phyloP scores from a whole-genome alignment of 305 asterid species.

The Fraxinus paxiana region DNA sequence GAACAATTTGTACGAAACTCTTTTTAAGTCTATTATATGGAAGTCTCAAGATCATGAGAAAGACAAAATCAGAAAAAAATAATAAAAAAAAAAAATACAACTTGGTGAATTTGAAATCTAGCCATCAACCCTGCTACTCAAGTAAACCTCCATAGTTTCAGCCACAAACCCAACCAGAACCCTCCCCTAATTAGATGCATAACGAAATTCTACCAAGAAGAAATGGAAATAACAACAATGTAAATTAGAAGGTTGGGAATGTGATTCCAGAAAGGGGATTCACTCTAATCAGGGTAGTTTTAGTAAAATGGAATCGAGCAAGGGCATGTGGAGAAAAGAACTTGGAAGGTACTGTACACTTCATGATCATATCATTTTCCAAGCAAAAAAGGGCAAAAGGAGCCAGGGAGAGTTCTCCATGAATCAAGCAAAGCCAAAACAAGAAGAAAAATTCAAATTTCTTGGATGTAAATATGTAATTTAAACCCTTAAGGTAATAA shows the following conservation, averaged over 20 bases:
- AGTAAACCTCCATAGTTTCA: background rate
- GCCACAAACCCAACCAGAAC: background rate
- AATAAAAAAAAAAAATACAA: background rate
- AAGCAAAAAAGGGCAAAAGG: background rate
- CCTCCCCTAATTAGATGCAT: background rate
- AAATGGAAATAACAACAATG: background rate
- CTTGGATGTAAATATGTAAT: background rate
- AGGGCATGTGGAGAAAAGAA: background rate
- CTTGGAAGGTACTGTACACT: background rate
- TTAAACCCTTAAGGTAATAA: background rate
- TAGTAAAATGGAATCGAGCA: background rate
- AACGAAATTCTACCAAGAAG: background rate
- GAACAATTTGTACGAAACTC: background rate
- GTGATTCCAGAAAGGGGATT: background rate
- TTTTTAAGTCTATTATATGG: background rate
- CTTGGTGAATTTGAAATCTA: background rate
- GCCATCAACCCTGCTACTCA: background rate
- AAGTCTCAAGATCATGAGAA: background rate
- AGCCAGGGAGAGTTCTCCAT: background rate
- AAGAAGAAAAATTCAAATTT: background rate
- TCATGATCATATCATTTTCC: background rate
- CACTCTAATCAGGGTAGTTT: background rate
- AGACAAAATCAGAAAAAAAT: background rate
- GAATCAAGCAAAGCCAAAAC: constrained; percentile 4
- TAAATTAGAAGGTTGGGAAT: background rate